A percentile compares a stretch with the other conserved stretches of the same genome.
phyloP scores from a whole-genome alignment of 345 rosid genomes.

The Syzygium oleosum region DNA sequence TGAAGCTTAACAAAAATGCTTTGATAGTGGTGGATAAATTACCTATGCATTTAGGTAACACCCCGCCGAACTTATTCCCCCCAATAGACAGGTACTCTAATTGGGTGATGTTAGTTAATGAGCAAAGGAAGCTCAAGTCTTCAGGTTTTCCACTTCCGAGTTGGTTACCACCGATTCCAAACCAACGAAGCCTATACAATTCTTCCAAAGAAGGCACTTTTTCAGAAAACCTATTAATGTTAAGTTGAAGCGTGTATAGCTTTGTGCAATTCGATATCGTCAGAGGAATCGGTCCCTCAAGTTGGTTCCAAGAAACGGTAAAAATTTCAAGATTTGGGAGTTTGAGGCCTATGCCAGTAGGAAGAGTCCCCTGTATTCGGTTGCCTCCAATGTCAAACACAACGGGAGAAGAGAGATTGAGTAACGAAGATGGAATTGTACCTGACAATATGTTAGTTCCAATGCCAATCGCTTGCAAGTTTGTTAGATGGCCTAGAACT shows the following conservation, averaged over 20 bases:
- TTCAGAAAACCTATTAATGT: fast-evolving
- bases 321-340: neutral
- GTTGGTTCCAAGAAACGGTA: fast-evolving
- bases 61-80: neutral
- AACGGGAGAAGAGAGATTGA: neutral
- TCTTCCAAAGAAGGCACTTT: neutral
- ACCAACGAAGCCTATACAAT: neutral
- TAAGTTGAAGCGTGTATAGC: fast-evolving
- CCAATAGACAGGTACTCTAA: fast-evolving
- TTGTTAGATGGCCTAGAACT: neutral
- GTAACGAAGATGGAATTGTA: neutral
- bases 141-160: neutral
- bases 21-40: neutral
- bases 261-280: neutral
- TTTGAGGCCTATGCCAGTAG: neutral
- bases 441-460: neutral
- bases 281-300: neutral
- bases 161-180: fast-evolving
- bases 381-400: fast-evolving
- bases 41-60: neutral
- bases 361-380: neutral
- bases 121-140: neutral
- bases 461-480: no score
- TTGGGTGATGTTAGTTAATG: neutral
- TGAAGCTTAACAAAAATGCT: fast-evolving